These are phyloP conservation scores for Penicillium diatomitis DNA, from an alignment of 495 filamentous ascomycete species.

Conservation along the genomic window DNA sequence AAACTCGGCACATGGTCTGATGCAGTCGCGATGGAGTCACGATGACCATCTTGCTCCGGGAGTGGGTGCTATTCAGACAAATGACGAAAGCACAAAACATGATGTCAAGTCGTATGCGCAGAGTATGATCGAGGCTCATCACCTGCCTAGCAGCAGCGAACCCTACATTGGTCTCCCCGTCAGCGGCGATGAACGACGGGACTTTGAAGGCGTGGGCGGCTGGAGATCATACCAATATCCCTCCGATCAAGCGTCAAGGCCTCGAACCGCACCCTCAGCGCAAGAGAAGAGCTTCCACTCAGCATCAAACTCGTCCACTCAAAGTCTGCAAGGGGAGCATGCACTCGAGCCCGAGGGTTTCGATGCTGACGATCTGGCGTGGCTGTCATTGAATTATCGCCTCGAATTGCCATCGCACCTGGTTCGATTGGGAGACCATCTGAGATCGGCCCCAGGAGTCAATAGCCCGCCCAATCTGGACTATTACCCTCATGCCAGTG, in stretches of 20 bases:
- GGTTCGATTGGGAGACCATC: conserved; percentile 13
- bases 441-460: neutral
- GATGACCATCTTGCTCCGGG: conserved; percentile 7
- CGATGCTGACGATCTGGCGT: conserved; percentile 50
- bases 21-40: conserved; percentile 11
- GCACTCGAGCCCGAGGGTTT: conserved; percentile 8
- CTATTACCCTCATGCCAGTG: neutral
- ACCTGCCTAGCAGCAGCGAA: conserved; percentile 6
- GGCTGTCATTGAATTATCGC: conserved; percentile 66
- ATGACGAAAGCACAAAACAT: conserved; percentile 6
- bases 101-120: conserved; percentile 12
- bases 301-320: conserved; percentile 32
- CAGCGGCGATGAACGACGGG: conserved; percentile 43
- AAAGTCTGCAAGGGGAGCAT: conserved; percentile 11
- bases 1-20: conserved; percentile 16
- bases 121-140: conserved; percentile 17
- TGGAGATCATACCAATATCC: conserved; percentile 44
- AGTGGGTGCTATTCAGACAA: neutral
- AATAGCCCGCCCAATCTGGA: conserved; percentile 6
- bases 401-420: conserved; percentile 53
- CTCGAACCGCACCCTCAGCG: conserved; percentile 13
- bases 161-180: conserved; percentile 22
- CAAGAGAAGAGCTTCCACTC: conserved; percentile 16
- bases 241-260: conserved; percentile 5
- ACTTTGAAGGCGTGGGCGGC: conserved; percentile 82